These are phyloP conservation scores for Tritrichomonas musculus DNA, from an alignment of 208 protist genomes.

Conservation along the genomic window DNA sequence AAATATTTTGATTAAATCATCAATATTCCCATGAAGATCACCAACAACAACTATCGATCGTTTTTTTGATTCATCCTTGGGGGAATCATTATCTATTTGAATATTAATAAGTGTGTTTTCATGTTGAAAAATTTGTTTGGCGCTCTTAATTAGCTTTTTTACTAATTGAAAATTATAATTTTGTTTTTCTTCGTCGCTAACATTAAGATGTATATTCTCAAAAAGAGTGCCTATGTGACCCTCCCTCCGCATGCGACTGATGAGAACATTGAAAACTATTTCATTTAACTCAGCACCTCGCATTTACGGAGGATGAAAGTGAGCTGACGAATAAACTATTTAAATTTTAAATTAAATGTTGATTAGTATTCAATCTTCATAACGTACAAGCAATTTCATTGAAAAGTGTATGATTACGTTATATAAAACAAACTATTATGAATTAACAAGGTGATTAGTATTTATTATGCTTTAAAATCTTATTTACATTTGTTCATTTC, in stretches of 20 bases:
- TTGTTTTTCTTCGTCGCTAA: too few species aligned
- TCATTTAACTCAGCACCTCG: not conserved
- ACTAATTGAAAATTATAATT: not conserved
- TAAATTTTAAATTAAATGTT: too few species aligned
- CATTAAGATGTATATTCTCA: too few species aligned
- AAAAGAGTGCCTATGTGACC: not conserved
- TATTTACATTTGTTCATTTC: too few species aligned
- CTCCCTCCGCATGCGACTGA: not conserved
- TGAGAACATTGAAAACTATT: not conserved
- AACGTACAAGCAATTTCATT: too few species aligned
- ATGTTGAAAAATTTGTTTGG: not conserved
- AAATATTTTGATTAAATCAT: not conserved
- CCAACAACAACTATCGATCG: not conserved
- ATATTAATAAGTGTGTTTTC: not conserved
- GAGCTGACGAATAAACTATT: not conserved
- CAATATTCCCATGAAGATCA: not conserved
- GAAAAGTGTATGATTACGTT: too few species aligned
- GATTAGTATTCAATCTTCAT: too few species aligned
- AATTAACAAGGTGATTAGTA: too few species aligned
- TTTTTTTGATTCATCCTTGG: too few species aligned
- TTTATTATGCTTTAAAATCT: too few species aligned
- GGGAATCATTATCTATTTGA: too few species aligned
- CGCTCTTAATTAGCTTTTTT: not conserved
- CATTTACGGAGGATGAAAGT: not conserved
- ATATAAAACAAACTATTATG: too few species aligned